Evolutionary conservation across 306 rosid genomes (phyloP).

Genomic region (Acacia crassicarpa): DNA sequence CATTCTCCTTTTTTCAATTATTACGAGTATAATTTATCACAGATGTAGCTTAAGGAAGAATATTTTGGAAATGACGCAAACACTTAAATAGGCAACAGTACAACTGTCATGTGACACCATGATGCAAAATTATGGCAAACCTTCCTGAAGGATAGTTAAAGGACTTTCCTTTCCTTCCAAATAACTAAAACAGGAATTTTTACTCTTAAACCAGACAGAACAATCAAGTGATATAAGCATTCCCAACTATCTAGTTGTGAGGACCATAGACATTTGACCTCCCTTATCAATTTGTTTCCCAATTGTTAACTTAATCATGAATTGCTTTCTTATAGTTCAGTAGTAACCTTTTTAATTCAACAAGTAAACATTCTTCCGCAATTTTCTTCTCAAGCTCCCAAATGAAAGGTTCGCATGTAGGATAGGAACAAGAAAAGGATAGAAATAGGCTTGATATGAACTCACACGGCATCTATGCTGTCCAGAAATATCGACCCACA

Average conservation of each 20-base stretch:
- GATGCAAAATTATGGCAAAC: background rate
- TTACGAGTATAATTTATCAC: background rate
- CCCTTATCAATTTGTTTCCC: background rate
- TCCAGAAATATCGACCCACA: slow-evolving; percentile 87
- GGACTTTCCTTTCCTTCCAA: background rate
- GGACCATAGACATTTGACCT: slow-evolving; percentile 8
- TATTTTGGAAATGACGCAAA: background rate
- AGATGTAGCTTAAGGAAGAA: background rate
- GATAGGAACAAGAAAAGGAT: background rate
- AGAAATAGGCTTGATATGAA: slow-evolving; percentile 8
- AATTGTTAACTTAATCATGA: background rate
- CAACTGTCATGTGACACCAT: background rate
- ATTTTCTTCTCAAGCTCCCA: slow-evolving; percentile 5
- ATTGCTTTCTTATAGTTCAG: background rate
- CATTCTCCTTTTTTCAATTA: background rate
- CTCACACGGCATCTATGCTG: slow-evolving; percentile 96
- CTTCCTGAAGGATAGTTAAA: background rate
- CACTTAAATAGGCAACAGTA: background rate
- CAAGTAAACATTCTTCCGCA: slow-evolving; percentile 9
- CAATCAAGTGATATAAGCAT: background rate
- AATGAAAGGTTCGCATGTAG: slow-evolving; percentile 10
- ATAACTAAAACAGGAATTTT: background rate
- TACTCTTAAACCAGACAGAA: background rate
- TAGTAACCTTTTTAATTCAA: background rate
- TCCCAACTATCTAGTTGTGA: background rate